Conservation (phyloP, 163 green algal genomes). For the Scenedesmus sp. region DNA sequence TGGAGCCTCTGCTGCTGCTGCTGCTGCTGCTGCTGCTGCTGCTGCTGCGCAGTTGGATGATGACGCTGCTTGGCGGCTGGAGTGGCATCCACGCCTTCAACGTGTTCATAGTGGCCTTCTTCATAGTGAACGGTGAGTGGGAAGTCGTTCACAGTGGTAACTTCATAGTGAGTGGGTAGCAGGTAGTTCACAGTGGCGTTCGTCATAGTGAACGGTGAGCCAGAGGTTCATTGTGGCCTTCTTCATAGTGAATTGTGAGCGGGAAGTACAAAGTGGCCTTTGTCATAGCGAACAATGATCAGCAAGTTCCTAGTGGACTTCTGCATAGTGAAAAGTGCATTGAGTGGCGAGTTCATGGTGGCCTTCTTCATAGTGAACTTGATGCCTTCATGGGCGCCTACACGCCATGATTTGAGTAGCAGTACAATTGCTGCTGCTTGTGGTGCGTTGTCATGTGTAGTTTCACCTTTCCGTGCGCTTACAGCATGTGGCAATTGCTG, state of each 20-base stretch:
- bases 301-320: constrained; percentile 23
- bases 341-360: no score
- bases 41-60: constrained; percentile 35
- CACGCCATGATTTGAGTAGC: no score
- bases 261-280: no score
- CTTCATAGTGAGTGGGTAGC: neutral
- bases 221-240: constrained; percentile 20
- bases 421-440: no score
- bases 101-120: constrained; percentile 45
- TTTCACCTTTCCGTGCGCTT: no score
- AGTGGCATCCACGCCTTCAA: constrained; percentile 44
- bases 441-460: no score
- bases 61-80: constrained; percentile 27
- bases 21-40: neutral
- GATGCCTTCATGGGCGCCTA: no score
- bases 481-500: no score
- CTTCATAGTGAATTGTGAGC: constrained; percentile 30
- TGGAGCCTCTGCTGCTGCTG: neutral
- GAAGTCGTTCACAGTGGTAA: neutral
- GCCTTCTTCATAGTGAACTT: no score
- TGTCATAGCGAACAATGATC: no score
- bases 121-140: constrained; percentile 36
- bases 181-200: no score
- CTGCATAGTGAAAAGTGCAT: neutral
- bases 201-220: no score